phyloP scores from a whole-genome alignment of 2,329 filamentous ascomycete genomes.

The Cladosporium oxysporum region DNA sequence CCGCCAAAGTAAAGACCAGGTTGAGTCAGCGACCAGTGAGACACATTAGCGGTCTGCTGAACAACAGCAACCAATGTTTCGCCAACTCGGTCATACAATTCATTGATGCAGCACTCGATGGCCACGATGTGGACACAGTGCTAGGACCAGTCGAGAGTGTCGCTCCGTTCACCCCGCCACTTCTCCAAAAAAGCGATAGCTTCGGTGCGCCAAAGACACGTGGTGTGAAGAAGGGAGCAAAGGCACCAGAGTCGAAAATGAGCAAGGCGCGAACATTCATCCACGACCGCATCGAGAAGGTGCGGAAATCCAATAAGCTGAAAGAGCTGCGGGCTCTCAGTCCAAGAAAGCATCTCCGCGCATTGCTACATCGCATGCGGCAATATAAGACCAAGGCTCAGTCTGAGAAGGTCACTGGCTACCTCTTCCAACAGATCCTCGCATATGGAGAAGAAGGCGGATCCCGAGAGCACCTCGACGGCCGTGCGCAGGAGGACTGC shows the following conservation, averaged over 20 bases:
- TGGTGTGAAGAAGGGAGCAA: neutral
- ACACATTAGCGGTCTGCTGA: slow-evolving; percentile 21
- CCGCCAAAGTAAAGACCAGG: neutral
- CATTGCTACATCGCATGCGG: slow-evolving; percentile 23
- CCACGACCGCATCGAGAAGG: neutral
- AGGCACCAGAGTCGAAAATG: neutral
- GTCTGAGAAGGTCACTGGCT: neutral
- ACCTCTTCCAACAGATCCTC: slow-evolving; percentile 25
- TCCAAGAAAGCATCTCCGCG: slow-evolving; percentile 23
- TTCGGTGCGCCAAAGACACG: neutral
- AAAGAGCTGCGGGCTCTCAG: slow-evolving; percentile 3
- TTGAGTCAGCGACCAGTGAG: neutral
- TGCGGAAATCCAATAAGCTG: neutral
- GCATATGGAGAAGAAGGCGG: slow-evolving; percentile 18
- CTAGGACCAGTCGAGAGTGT: slow-evolving; percentile 19
- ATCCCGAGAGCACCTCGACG: slow-evolving; percentile 10
- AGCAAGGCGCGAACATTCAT: neutral
- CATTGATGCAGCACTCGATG: slow-evolving; percentile 21
- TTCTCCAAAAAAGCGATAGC: neutral
- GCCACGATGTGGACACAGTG: slow-evolving; percentile 14
- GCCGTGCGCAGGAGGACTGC: slow-evolving; percentile 24
- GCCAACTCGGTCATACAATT: slow-evolving; percentile 26
- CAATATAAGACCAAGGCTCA: neutral
- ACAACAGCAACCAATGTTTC: slow-evolving; percentile 25
- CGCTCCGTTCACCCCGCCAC: slow-evolving; percentile 1